Evolutionary conservation across 176 grass and related monocot species (phyloP).

Genomic region (Lolium multiflorum): DNA sequence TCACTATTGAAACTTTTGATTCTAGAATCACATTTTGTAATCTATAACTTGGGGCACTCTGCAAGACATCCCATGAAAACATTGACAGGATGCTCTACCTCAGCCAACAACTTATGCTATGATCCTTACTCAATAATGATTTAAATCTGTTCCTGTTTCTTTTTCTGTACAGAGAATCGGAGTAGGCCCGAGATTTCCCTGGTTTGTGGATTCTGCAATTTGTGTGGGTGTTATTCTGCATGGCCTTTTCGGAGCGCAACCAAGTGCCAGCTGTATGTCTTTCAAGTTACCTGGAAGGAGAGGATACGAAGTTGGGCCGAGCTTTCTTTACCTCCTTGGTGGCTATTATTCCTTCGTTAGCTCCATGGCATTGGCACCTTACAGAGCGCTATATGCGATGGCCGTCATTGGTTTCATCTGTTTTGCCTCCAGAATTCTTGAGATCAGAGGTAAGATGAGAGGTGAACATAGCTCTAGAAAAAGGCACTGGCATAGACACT

Average conservation of each 20-base stretch:
- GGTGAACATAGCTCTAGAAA: constrained; percentile 71
- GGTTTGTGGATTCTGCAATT: constrained; percentile 75
- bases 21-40: background rate
- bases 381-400: constrained; percentile 82
- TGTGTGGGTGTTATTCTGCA: constrained; percentile 89
- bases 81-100: constrained; percentile 6
- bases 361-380: constrained; percentile 69
- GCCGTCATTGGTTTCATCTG: constrained; percentile 70
- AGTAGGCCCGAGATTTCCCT: constrained; percentile 82
- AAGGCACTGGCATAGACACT: constrained; percentile 81
- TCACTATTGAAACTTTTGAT: background rate
- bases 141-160: constrained; percentile 19
- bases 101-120: background rate
- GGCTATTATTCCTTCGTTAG: constrained; percentile 78
- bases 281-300: constrained; percentile 57
- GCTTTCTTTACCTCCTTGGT: constrained; percentile 78
- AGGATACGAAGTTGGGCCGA: constrained; percentile 62
- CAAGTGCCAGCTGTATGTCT: constrained; percentile 53
- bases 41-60: background rate
- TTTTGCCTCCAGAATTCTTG: constrained; percentile 63
- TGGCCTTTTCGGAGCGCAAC: constrained; percentile 74
- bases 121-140: constrained; percentile 15
- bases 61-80: background rate
- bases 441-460: constrained; percentile 58
- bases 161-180: constrained; percentile 72